phyloP scores from a whole-genome alignment of 2,329 filamentous ascomycete genomes.

The Gremmenia infestans region DNA sequence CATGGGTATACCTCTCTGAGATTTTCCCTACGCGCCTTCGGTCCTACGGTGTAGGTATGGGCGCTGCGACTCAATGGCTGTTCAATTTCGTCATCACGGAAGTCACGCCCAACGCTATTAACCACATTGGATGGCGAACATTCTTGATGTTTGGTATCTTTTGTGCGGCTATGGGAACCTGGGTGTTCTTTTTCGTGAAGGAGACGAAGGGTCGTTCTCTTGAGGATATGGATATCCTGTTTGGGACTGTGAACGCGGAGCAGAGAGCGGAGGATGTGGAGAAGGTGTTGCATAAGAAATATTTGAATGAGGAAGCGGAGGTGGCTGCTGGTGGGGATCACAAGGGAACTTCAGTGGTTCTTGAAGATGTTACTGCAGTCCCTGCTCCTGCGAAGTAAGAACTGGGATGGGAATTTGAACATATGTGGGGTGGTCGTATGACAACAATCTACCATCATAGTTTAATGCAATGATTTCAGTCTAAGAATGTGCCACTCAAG shows the following conservation, averaged over 20 bases:
- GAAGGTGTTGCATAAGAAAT: background rate
- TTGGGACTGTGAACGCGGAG: slow-evolving; percentile 10
- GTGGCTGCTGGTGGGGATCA: background rate
- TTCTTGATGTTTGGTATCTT: slow-evolving; percentile 44
- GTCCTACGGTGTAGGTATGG: slow-evolving; percentile 56
- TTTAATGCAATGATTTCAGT: too few relatives aligned
- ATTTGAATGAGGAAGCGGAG: background rate
- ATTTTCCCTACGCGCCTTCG: slow-evolving; percentile 46
- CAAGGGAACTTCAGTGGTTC: background rate
- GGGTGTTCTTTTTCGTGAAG: slow-evolving; percentile 53
- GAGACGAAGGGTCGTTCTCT: slow-evolving; percentile 65
- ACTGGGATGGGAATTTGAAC: too few relatives aligned
- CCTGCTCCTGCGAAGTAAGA: too few relatives aligned
- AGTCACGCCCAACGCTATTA: slow-evolving; percentile 45
- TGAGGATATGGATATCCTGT: slow-evolving; percentile 45
- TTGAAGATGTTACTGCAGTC: background rate
- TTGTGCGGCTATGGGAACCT: slow-evolving; percentile 36
- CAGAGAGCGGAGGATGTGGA: slow-evolving; percentile 14
- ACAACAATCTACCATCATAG: too few relatives aligned
- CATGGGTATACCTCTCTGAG: slow-evolving; percentile 47
- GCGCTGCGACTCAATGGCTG: slow-evolving; percentile 64
- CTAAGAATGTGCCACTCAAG: too few relatives aligned
- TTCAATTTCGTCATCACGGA: slow-evolving; percentile 65
- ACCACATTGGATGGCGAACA: slow-evolving; percentile 40
- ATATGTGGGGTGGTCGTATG: too few relatives aligned